phyloP scores from a whole-genome alignment of 495 filamentous ascomycete genomes.

The Penicillium paxilli region DNA sequence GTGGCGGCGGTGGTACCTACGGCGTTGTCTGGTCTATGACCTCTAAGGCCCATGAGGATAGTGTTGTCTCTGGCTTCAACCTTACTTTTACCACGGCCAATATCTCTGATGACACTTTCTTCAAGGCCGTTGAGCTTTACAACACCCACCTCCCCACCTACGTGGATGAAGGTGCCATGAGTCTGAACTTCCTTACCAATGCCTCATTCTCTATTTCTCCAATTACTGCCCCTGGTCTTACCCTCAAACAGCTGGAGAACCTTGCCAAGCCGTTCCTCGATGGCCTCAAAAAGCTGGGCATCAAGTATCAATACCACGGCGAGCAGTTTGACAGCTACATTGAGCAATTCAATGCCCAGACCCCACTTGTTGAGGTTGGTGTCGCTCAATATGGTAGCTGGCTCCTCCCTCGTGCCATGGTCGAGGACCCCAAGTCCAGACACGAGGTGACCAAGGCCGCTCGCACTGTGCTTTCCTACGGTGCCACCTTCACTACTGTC shows the following conservation, averaged over 20 bases:
- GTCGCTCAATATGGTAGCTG: conserved; percentile 15
- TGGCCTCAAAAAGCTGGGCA: conserved; percentile 5
- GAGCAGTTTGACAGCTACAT: conserved; percentile 6
- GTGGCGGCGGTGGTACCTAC: conserved; percentile 62
- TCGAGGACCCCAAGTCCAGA: not conserved
- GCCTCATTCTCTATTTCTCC: conserved; percentile 41
- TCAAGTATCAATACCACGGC: conserved; percentile 7
- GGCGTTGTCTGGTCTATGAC: conserved; percentile 59
- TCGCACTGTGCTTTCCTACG: conserved; percentile 1
- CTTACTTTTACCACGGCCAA: conserved; percentile 21
- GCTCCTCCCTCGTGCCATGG: conserved; percentile 9
- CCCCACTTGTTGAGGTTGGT: conserved; percentile 3
- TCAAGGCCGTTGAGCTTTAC: conserved; percentile 35
- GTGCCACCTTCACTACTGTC: conserved; percentile 5
- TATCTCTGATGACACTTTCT: conserved; percentile 40
- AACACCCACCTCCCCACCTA: conserved; percentile 38
- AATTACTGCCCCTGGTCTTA: conserved; percentile 21
- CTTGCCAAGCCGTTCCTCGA: conserved; percentile 22
- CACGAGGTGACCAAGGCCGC: conserved; percentile 5
- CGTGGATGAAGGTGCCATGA: conserved; percentile 42
- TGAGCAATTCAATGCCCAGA: conserved; percentile 6
- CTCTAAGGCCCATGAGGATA: conserved; percentile 38
- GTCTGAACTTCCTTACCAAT: conserved; percentile 34
- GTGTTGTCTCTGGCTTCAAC: conserved; percentile 14
- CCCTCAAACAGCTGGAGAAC: conserved; percentile 8